A percentile compares a stretch with the other conserved stretches of the same genome.
These are phyloP conservation scores for Pseudogymnoascus sp. DNA, from an alignment of 2,329 filamentous ascomycete genomes.

Conservation along the genomic window DNA sequence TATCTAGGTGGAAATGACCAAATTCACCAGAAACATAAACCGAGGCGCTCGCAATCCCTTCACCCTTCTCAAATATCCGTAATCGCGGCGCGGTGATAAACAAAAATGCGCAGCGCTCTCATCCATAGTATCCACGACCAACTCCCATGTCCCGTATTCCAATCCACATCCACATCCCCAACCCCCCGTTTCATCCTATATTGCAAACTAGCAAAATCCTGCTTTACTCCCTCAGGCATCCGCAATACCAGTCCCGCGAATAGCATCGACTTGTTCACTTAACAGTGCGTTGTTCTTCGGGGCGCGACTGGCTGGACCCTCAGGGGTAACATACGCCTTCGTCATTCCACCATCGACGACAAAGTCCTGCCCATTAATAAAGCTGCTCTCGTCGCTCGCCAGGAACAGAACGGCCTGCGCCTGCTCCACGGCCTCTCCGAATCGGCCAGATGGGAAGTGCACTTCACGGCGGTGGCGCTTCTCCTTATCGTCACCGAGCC, in stretches of 20 bases:
- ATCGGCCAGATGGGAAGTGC: conserved; percentile 68
- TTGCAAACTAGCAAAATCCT: background rate
- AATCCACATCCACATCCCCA: background rate
- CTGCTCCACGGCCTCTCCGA: conserved; percentile 72
- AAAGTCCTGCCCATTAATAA: conserved; percentile 74
- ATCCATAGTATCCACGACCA: background rate
- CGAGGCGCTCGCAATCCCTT: background rate
- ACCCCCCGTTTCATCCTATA: background rate
- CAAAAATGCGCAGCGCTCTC: conserved; percentile 1
- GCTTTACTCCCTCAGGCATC: background rate
- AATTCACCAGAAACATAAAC: background rate
- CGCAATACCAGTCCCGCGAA: conserved; percentile 14
- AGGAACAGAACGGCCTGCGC: conserved; percentile 68
- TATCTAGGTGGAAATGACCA: background rate
- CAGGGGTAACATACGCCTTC: conserved; percentile 74
- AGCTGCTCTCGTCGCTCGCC: conserved; percentile 67
- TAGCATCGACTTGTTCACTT: conserved; percentile 29
- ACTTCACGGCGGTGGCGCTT: conserved; percentile 67
- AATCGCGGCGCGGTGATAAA: background rate
- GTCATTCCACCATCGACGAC: conserved; percentile 94
- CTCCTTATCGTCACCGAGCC: conserved; percentile 63
- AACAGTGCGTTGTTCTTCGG: conserved; percentile 41
- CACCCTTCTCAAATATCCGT: background rate
- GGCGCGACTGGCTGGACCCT: conserved; percentile 47
- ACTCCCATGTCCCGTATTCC: background rate